Conservation (phyloP, 768 basidiomycete genomes). For the Pluteus cervinus region DNA sequence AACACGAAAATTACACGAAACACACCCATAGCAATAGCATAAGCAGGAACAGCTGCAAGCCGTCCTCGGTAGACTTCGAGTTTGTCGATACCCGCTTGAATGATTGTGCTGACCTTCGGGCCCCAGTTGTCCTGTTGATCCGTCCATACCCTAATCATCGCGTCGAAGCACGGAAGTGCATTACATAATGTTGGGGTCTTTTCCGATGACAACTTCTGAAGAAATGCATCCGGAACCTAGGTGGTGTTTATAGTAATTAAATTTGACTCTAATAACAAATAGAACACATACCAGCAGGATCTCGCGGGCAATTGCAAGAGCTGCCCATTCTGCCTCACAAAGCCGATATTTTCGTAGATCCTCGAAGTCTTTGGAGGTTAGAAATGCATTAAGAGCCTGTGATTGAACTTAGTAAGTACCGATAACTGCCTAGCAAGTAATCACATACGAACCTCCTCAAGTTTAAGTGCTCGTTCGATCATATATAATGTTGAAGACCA, state of each 20-base stretch:
- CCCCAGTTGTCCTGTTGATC: slow-evolving; percentile 6
- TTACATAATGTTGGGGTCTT: slow-evolving; percentile 19
- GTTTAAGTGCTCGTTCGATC: slow-evolving; percentile 19
- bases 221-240: slow-evolving; percentile 21
- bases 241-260: neutral
- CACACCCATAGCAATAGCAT: slow-evolving; percentile 12
- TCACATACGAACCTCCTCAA: slow-evolving; percentile 20
- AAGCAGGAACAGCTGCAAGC: slow-evolving; percentile 9
- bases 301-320: slow-evolving; percentile 12
- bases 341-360: slow-evolving; percentile 20
- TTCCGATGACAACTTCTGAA: slow-evolving; percentile 17
- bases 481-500: slow-evolving; percentile 26
- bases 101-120: slow-evolving; percentile 7
- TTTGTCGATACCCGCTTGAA: slow-evolving; percentile 18
- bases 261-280: neutral
- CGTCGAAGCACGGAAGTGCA: slow-evolving; percentile 14
- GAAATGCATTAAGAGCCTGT: slow-evolving; percentile 20
- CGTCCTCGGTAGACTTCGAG: slow-evolving; percentile 12
- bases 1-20: slow-evolving; percentile 7
- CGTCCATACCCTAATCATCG: slow-evolving; percentile 13
- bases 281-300: slow-evolving; percentile 15
- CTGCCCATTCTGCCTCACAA: slow-evolving; percentile 15
- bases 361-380: slow-evolving; percentile 12
- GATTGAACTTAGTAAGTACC: too few relatives aligned
- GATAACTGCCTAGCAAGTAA: too few relatives aligned